A percentile compares a stretch with the other conserved stretches of the same genome.
phyloP scores from a whole-genome alignment of 2,329 filamentous ascomycete genomes.

The Pleomassaria siparia region DNA sequence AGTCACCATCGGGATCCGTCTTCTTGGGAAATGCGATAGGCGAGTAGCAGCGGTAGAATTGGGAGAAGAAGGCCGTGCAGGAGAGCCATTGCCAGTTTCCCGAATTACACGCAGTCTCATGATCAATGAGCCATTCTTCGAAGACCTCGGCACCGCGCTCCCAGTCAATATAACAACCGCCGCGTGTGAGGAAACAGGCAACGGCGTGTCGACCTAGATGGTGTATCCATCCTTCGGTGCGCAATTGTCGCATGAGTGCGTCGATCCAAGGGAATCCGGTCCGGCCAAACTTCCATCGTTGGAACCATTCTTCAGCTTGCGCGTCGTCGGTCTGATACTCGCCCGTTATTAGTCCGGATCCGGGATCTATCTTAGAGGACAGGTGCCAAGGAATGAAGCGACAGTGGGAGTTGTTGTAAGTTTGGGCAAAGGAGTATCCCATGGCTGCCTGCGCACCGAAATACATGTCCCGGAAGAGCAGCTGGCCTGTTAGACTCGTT shows the following conservation, averaged over 20 bases:
- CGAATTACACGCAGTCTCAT: constrained; percentile 71
- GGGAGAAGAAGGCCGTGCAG: constrained; percentile 73
- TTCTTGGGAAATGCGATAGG: constrained; percentile 74
- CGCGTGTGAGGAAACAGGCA: constrained; percentile 77
- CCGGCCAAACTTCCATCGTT: constrained; percentile 66
- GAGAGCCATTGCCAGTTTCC: constrained; percentile 80
- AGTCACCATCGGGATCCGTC: constrained; percentile 69
- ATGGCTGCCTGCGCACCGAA: constrained; percentile 73
- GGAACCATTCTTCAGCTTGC: constrained; percentile 66
- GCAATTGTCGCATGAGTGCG: constrained; percentile 74
- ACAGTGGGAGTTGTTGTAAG: constrained; percentile 64
- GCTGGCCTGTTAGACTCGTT: constrained; percentile 69
- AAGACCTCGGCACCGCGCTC: constrained; percentile 78
- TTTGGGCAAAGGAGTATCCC: constrained; percentile 65
- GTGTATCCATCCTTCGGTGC: constrained; percentile 75
- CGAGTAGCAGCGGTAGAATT: constrained; percentile 71
- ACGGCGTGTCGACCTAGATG: constrained; percentile 77
- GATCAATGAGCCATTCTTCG: constrained; percentile 73
- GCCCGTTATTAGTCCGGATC: constrained; percentile 54
- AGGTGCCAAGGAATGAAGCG: constrained; percentile 82
- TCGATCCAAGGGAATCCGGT: constrained; percentile 84
- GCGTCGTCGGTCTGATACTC: constrained; percentile 65
- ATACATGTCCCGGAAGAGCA: constrained; percentile 82
- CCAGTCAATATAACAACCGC: constrained; percentile 78
- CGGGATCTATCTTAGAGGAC: constrained; percentile 58